Percentiles rank a stretch among this genome's conserved stretches.
These are phyloP conservation scores for Boletellus sp. DNA, from an alignment of 1,284 basidiomycete genomes.

Conservation along the genomic window DNA sequence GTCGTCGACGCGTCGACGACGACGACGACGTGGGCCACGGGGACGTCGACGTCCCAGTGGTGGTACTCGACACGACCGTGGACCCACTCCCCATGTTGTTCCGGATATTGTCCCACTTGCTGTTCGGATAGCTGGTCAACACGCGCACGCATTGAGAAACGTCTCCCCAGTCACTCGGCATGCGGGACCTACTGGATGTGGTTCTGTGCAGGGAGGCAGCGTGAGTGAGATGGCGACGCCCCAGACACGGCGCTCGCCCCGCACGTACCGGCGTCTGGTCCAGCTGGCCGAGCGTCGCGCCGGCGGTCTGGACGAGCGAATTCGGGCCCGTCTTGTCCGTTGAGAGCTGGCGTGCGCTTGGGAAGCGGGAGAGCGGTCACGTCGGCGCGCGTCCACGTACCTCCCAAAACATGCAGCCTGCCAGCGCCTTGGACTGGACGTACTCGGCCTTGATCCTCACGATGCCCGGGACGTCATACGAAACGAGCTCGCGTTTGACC, in stretches of 20 bases:
- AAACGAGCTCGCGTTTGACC: conserved; percentile 59
- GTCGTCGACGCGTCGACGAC: no score
- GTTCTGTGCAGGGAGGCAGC: conserved; percentile 41
- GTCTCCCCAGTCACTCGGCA: not conserved
- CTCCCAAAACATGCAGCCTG: conserved; percentile 83
- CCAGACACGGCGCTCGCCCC: not conserved
- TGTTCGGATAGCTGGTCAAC: conserved; percentile 52
- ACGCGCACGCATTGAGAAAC: not conserved
- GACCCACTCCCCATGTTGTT: conserved; percentile 51
- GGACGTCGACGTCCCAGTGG: not conserved
- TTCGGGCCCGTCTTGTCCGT: conserved; percentile 56
- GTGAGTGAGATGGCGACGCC: not conserved
- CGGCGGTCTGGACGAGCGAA: conserved; percentile 54
- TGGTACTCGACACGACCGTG: conserved; percentile 2
- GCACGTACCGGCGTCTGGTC: conserved; percentile 48
- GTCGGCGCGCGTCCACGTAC: conserved; percentile 33
- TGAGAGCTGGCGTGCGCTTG: conserved; percentile 43
- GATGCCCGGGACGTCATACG: conserved; percentile 80
- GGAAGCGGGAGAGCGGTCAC: not conserved
- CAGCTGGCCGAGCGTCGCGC: conserved; percentile 46
- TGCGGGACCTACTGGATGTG: conserved; percentile 52
- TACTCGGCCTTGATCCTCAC: conserved; percentile 75
- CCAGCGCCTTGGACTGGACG: conserved; percentile 59
- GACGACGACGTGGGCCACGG: not conserved
- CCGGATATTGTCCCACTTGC: conserved; percentile 67